Percentiles rank a stretch among this genome's conserved stretches.
Conservation (phyloP, 352 stramenopile genomes). For the Globisporangium radiosum region DNA sequence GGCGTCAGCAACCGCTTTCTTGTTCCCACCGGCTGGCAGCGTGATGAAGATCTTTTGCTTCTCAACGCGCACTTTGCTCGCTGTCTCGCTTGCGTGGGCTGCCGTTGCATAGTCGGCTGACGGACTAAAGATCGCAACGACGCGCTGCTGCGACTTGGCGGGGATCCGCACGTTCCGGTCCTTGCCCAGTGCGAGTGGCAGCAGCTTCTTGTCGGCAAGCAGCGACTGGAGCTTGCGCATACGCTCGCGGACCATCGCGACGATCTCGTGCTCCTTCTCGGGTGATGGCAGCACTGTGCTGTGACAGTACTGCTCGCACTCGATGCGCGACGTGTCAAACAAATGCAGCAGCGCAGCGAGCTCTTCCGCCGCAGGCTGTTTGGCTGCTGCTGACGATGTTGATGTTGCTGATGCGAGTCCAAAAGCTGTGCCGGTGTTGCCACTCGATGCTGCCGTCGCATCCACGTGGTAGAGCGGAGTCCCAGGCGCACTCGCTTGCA, state of each 20-base stretch:
- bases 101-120: conserved; percentile 23
- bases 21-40: conserved; percentile 78
- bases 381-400: not conserved
- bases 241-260: conserved; percentile 69
- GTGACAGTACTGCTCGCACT: conserved; percentile 74
- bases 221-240: conserved; percentile 59
- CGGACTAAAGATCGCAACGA: conserved; percentile 76
- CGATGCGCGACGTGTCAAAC: conserved; percentile 52
- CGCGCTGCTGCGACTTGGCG: conserved; percentile 66
- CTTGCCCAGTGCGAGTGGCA: conserved; percentile 55
- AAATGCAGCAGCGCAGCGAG: conserved; percentile 54
- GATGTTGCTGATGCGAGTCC: not conserved
- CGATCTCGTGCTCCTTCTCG: conserved; percentile 79
- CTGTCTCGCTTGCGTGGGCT: conserved; percentile 20
- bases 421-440: not conserved
- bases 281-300: conserved; percentile 32
- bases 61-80: conserved; percentile 64
- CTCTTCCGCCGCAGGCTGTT: conserved; percentile 27
- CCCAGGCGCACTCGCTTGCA: conserved; percentile 1
- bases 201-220: conserved; percentile 61
- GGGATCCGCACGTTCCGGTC: conserved; percentile 76
- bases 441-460: not conserved
- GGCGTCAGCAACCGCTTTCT: conserved; percentile 63
- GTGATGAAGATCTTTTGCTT: conserved; percentile 88
- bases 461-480: conserved; percentile 3